A percentile compares a stretch with the other conserved stretches of the same genome.
Evolutionary conservation across 495 filamentous ascomycete genomes (phyloP).

Genomic region (Immersiella caudata): DNA sequence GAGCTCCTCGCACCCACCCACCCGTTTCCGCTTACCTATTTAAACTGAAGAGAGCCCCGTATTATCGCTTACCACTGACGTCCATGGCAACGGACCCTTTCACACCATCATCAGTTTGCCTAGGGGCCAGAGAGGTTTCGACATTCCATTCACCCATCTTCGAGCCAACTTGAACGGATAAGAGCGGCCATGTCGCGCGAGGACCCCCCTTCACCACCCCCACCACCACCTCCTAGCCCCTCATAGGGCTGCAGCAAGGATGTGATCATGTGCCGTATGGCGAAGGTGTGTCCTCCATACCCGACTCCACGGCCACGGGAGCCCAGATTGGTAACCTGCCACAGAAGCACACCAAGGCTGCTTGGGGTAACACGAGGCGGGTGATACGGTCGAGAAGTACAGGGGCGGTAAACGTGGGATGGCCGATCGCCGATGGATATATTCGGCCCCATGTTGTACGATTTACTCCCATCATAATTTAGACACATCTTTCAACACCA

Average conservation of each 20-base stretch:
- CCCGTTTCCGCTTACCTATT: background rate
- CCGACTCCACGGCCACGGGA: background rate
- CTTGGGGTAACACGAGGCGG: background rate
- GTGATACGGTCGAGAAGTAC: background rate
- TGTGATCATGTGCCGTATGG: background rate
- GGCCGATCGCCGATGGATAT: too few species aligned
- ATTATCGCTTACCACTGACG: background rate
- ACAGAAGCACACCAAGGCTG: background rate
- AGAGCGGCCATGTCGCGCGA: slow-evolving; percentile 35
- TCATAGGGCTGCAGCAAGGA: slow-evolving; percentile 23
- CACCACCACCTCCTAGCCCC: slow-evolving; percentile 51
- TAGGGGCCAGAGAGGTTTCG: background rate
- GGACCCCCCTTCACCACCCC: slow-evolving; percentile 51
- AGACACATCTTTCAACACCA: slow-evolving; percentile 53
- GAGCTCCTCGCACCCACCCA: background rate
- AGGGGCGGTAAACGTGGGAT: too few species aligned
- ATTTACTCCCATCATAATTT: slow-evolving; percentile 49
- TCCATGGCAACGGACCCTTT: background rate
- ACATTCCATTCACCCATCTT: background rate
- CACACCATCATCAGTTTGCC: background rate
- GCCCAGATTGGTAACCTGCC: background rate
- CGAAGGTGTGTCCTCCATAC: background rate
- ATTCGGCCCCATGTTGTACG: slow-evolving; percentile 10
- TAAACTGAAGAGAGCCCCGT: background rate
- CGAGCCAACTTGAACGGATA: background rate